phyloP scores from a whole-genome alignment of 768 basidiomycete species.

The Phylloporus sp. region DNA sequence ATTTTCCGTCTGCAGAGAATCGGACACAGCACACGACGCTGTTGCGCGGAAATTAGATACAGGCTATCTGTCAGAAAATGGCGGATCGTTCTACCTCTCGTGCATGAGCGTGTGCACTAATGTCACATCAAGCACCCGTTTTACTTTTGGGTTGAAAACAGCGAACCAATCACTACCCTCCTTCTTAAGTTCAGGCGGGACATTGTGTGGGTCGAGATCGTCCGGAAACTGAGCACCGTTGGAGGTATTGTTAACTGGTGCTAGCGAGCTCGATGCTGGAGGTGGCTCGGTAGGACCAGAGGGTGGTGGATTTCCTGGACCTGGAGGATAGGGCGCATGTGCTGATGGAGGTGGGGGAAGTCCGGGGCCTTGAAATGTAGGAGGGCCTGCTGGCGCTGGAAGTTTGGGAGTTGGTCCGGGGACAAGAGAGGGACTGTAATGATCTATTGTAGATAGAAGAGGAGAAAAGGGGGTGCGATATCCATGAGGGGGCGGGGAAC shows the following conservation, averaged over 20 bases:
- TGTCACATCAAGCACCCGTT: conserved; percentile 71
- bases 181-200: conserved; percentile 38
- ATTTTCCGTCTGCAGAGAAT: conserved; percentile 92
- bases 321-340: conserved; percentile 29
- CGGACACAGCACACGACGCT: conserved; percentile 87
- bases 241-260: conserved; percentile 24
- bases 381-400: conserved; percentile 25
- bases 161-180: conserved; percentile 88
- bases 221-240: conserved; percentile 32
- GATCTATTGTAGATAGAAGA: conserved; percentile 27
- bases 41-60: conserved; percentile 10
- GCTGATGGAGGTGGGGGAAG: conserved; percentile 33
- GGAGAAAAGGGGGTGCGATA: conserved; percentile 23
- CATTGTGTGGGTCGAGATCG: conserved; percentile 31
- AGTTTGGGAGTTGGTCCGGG: conserved; percentile 39
- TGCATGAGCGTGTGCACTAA: conserved; percentile 86
- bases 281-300: conserved; percentile 24
- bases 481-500: conserved; percentile 33
- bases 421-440: conserved; percentile 33
- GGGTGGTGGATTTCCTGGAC: conserved; percentile 31
- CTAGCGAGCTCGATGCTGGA: conserved; percentile 21
- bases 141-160: conserved; percentile 77
- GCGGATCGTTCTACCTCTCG: conserved; percentile 57
- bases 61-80: neutral
- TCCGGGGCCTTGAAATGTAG: conserved; percentile 34